Evolutionary conservation across 1,284 basidiomycete species (phyloP).

Genomic region (Heterobasidion parviporum): DNA sequence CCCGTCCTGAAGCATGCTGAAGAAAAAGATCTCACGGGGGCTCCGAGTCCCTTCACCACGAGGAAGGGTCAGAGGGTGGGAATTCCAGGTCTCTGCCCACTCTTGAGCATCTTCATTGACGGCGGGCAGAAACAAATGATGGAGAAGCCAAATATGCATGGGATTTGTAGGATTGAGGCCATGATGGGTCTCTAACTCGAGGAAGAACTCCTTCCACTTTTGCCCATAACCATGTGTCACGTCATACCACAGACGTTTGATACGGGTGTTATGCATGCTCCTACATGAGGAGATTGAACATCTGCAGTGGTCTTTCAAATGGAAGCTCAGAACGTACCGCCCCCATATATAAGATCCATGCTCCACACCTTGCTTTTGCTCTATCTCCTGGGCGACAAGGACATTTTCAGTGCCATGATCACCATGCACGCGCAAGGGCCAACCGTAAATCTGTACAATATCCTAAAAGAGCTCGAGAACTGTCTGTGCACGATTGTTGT

Average conservation of each 20-base stretch:
- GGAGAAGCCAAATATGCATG: conserved; percentile 19
- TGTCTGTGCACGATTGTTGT: conserved; percentile 20
- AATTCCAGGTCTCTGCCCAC: conserved; percentile 19
- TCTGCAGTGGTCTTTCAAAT: not conserved
- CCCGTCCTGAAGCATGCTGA: conserved; percentile 10
- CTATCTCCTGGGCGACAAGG: conserved; percentile 20
- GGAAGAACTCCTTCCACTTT: conserved; percentile 23
- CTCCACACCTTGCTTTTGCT: conserved; percentile 13
- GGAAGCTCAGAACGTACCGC: conserved; percentile 14
- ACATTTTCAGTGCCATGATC: conserved; percentile 27
- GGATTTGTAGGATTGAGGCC: conserved; percentile 11
- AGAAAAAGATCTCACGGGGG: conserved; percentile 12
- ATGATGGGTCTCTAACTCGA: conserved; percentile 11
- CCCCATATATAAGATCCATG: conserved; percentile 29
- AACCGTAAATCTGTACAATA: conserved; percentile 12
- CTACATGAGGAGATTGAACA: conserved; percentile 10
- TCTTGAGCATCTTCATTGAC: conserved; percentile 12
- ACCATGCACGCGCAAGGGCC: conserved; percentile 21
- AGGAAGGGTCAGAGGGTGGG: conserved; percentile 12
- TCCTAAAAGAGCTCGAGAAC: conserved; percentile 17
- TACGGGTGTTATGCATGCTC: conserved; percentile 19
- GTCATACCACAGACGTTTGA: conserved; percentile 33
- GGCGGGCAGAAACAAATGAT: conserved; percentile 13
- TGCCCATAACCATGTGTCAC: conserved; percentile 13
- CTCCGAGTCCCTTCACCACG: conserved; percentile 1